Conservation (phyloP, 1,284 basidiomycete genomes). For the Mycena sp. region DNA sequence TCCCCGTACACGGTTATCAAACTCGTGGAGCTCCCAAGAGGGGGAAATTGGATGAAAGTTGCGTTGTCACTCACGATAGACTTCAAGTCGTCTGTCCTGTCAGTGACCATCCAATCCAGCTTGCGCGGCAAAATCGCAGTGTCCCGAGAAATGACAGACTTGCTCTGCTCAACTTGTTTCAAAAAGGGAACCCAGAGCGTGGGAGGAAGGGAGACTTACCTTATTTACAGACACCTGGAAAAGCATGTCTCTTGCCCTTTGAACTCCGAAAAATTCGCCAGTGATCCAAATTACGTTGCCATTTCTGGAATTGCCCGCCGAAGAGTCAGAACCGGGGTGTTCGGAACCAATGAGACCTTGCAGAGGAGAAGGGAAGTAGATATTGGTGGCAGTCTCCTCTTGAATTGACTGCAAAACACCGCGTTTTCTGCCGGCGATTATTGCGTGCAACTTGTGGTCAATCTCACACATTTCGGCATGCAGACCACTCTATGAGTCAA, state of each 20-base stretch:
- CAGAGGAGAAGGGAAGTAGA: slow-evolving; percentile 93
- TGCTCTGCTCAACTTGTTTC: slow-evolving; percentile 65
- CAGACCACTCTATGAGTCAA: slow-evolving; percentile 74
- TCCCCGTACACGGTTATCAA: slow-evolving; percentile 96
- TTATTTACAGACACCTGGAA: slow-evolving; percentile 89
- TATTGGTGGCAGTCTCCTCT: slow-evolving; percentile 97
- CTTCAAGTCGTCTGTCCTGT: slow-evolving; percentile 91
- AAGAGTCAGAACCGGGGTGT: slow-evolving; percentile 46
- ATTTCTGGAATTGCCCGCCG: slow-evolving; percentile 55
- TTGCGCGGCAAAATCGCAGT: slow-evolving; percentile 96
- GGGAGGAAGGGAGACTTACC: slow-evolving; percentile 52
- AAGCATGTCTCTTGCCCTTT: slow-evolving; percentile 95
- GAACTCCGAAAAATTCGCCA: slow-evolving; percentile 96
- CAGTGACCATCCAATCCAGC: slow-evolving; percentile 97
- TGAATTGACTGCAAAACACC: slow-evolving; percentile 91
- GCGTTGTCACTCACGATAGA: slow-evolving; percentile 96
- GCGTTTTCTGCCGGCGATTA: slow-evolving; percentile 93
- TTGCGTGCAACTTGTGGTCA: slow-evolving; percentile 94
- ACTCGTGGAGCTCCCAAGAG: slow-evolving; percentile 91
- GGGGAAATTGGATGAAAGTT: slow-evolving; percentile 94
- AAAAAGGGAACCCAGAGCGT: slow-evolving; percentile 10
- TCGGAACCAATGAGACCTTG: slow-evolving; percentile 86
- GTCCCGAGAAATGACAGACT: slow-evolving; percentile 91
- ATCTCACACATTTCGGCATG: slow-evolving; percentile 94
- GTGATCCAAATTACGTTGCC: slow-evolving; percentile 94